phyloP scores from a whole-genome alignment of 1,284 basidiomycete species.

The Porodaedalea pini region DNA sequence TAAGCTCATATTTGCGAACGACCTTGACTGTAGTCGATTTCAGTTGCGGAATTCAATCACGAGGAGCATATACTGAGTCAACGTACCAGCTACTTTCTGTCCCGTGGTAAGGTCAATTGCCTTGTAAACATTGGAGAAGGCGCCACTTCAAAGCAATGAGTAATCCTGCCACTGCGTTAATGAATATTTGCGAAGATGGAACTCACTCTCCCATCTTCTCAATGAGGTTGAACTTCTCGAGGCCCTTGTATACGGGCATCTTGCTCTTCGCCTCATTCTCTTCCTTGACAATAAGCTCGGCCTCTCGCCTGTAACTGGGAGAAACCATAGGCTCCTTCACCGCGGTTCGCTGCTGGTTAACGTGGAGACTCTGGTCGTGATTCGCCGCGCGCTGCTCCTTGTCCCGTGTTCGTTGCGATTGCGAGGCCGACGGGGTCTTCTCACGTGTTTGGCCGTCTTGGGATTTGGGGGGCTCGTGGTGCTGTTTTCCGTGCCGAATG shows the following conservation, averaged over 20 bases:
- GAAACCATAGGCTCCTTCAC: slow-evolving; percentile 28
- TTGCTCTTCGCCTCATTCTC: slow-evolving; percentile 71
- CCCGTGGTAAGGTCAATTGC: slow-evolving; percentile 77
- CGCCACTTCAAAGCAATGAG: slow-evolving; percentile 58
- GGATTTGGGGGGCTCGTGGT: slow-evolving; percentile 36
- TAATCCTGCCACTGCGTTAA: slow-evolving; percentile 22
- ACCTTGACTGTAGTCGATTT: slow-evolving; percentile 71
- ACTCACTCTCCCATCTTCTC: slow-evolving; percentile 96
- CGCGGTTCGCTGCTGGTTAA: slow-evolving; percentile 23
- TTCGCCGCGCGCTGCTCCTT: slow-evolving; percentile 23
- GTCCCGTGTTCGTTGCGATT: slow-evolving; percentile 18
- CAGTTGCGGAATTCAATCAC: background rate
- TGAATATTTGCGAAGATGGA: slow-evolving; percentile 23
- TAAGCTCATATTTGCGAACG: slow-evolving; percentile 95
- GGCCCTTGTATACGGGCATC: slow-evolving; percentile 81
- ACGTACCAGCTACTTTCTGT: slow-evolving; percentile 81
- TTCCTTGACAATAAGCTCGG: slow-evolving; percentile 75
- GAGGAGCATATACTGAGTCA: background rate
- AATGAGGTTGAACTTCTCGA: slow-evolving; percentile 78
- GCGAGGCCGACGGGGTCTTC: slow-evolving; percentile 12
- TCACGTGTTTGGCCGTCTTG: slow-evolving; percentile 19
- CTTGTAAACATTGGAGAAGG: slow-evolving; percentile 98
- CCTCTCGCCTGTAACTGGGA: slow-evolving; percentile 51
- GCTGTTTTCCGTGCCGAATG: slow-evolving; percentile 81
- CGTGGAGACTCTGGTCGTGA: slow-evolving; percentile 28